Evolutionary conservation across 1,284 basidiomycete species (phyloP).

Genomic region (Waitea zeae): DNA sequence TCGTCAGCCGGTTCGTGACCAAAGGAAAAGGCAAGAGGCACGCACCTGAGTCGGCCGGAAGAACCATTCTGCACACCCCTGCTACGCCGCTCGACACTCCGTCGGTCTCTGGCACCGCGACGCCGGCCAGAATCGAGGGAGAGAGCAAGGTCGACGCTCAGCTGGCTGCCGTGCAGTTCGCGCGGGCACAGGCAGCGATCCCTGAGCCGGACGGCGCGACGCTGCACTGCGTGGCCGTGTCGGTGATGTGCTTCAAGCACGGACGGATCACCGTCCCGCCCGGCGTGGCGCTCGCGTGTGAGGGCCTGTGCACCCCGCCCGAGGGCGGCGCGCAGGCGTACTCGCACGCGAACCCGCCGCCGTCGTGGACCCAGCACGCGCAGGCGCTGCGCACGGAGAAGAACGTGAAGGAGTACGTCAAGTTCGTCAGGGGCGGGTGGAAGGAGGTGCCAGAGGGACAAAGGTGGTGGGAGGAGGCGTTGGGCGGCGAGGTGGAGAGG

Average conservation of each 20-base stretch:
- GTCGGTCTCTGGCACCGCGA: constrained; percentile 10
- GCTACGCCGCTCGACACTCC: constrained; percentile 9
- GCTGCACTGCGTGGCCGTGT: constrained; percentile 53
- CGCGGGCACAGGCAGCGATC: constrained; percentile 14
- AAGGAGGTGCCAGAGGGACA: constrained; percentile 28
- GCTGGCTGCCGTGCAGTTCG: constrained; percentile 3
- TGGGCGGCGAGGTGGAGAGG: constrained; percentile 31
- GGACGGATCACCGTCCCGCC: constrained; percentile 68
- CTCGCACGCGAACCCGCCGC: constrained; percentile 30
- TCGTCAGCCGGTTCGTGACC: constrained; percentile 49
- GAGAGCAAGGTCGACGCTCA: too few species aligned
- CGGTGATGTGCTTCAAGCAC: constrained; percentile 57
- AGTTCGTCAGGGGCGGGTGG: constrained; percentile 39
- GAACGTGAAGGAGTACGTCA: constrained; percentile 19
- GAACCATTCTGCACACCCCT: constrained; percentile 12
- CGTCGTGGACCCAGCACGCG: constrained; percentile 24
- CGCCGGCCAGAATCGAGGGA: constrained; percentile 6
- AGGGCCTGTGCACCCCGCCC: constrained; percentile 29
- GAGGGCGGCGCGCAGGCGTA: constrained; percentile 11
- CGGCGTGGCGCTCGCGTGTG: constrained; percentile 30
- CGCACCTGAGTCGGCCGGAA: background rate
- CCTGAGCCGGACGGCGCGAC: constrained; percentile 38
- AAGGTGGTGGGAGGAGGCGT: constrained; percentile 48
- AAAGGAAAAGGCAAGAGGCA: constrained; percentile 3
- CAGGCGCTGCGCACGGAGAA: background rate